Conservation (phyloP, 305 asterid species). For the Fraxinus greggii region DNA sequence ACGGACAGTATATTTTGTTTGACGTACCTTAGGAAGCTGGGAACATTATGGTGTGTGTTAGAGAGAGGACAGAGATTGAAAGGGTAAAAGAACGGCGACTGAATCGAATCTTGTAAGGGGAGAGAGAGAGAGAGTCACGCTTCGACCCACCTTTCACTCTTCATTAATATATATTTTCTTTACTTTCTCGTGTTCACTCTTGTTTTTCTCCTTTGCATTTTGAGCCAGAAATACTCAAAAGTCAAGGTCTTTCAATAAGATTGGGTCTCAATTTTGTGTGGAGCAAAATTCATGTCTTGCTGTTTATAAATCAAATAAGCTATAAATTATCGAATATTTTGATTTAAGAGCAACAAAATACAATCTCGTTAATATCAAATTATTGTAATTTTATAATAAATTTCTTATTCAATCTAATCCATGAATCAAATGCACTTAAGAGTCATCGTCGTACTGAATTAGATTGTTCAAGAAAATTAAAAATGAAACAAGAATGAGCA, state of each 20-base stretch:
- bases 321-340: too few species aligned
- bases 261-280: not conserved
- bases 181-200: not conserved
- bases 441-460: too few species aligned
- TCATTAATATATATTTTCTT: not conserved
- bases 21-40: conserved; percentile 7
- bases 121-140: conserved; percentile 32
- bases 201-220: not conserved
- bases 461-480: too few species aligned
- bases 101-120: conserved; percentile 37
- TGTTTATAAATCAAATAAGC: not conserved
- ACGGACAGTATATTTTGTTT: not conserved
- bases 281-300: not conserved
- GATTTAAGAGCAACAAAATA: too few species aligned
- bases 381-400: too few species aligned
- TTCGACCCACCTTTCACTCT: conserved; percentile 23
- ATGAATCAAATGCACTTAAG: too few species aligned
- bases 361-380: too few species aligned
- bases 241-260: not conserved
- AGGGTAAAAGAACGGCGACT: conserved; percentile 39
- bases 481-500: too few species aligned
- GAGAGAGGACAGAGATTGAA: conserved; percentile 35
- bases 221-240: not conserved
- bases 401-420: too few species aligned
- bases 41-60: conserved; percentile 15